Conservation (phyloP, 441 rosid species). For the Populus trichocarpa region DNA sequence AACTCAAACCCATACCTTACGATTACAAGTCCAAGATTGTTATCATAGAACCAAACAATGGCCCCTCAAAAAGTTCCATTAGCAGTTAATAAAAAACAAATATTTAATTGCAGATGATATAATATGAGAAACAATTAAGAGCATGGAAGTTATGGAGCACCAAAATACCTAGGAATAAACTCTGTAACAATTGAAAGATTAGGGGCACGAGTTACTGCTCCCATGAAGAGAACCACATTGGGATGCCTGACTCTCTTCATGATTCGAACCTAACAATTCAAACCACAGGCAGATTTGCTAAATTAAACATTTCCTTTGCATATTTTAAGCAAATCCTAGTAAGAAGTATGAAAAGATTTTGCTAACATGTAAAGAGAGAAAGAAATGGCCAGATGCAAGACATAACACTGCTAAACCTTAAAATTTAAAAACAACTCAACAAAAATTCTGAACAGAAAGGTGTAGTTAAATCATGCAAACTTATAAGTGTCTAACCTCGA, state of each 20-base stretch:
- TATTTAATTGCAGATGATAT: not conserved
- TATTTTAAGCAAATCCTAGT: not conserved
- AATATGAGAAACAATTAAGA: not conserved
- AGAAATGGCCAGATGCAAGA: not conserved
- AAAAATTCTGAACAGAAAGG: not conserved
- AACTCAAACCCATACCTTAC: not conserved
- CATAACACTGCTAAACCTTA: not conserved
- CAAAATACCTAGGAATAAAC: conserved; percentile 85
- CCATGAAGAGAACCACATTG: conserved; percentile 95
- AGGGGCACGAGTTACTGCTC: conserved; percentile 97
- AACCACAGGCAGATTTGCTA: conserved; percentile 4
- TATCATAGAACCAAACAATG: not conserved
- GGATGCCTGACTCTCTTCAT: conserved; percentile 98
- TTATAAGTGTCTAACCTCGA: not conserved
- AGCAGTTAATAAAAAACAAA: not conserved
- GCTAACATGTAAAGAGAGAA: not conserved
- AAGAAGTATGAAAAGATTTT: not conserved
- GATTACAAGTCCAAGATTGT: not conserved
- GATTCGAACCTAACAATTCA: conserved; percentile 65
- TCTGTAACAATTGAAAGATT: conserved; percentile 90
- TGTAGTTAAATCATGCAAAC: not conserved
- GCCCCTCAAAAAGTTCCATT: not conserved
- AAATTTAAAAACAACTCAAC: not conserved
- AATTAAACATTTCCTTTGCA: not conserved
- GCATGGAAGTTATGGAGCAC: not conserved